Evolutionary conservation across 2,329 filamentous ascomycete species (phyloP), one percentile per base, ranked within the genome.

Genomic region (Xylaria sp.): DNA sequence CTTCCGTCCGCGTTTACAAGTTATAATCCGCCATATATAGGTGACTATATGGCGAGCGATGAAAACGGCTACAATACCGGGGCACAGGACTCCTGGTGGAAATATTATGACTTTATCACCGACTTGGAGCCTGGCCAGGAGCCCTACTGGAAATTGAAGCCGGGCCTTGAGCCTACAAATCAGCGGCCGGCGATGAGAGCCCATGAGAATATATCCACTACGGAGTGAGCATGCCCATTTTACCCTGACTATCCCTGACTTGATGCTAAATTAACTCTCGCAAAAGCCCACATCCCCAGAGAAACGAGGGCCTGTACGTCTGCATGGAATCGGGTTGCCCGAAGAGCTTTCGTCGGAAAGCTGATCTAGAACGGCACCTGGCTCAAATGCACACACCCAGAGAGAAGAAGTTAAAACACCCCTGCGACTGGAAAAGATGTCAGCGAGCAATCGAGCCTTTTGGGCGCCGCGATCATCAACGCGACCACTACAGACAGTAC

Each of bases 291-390:
- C 65, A 52, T n/a, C 53, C 69, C 30, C 61, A 63, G 20, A 66
- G 46, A 20, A 60, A 50, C 12, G 63, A 70, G 13, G 67, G 70
- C 23, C 46, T 61, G n/a, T 72, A 70, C 64, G 52, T 71, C 50
- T 77, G 74, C 43, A 63, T 72, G 15, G 59, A 71, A 25, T 39
- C 55, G 13, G 57, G 45, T 28, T 88, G 86, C 78, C 76, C 75
- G 34, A 77, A 80, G 59, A 79, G 80, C 1, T 88, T 88, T 75
- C 81, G 81, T 73, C 83, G 87, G 36, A 81, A 81, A 61, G 86
- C 86, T 12, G 87, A 89, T 75, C 82, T 87, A 10, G 80, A 85
- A 58, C 82, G 87, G 18, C 87, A 89, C 76, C 81, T 82, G 73
- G 79, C 80, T 60, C 84, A 85, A 72, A 80, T 82, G 18, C 87